Evolutionary conservation across 2,329 filamentous ascomycete species (phyloP).

Genomic region (Thermomyces lanuginosus): DNA sequence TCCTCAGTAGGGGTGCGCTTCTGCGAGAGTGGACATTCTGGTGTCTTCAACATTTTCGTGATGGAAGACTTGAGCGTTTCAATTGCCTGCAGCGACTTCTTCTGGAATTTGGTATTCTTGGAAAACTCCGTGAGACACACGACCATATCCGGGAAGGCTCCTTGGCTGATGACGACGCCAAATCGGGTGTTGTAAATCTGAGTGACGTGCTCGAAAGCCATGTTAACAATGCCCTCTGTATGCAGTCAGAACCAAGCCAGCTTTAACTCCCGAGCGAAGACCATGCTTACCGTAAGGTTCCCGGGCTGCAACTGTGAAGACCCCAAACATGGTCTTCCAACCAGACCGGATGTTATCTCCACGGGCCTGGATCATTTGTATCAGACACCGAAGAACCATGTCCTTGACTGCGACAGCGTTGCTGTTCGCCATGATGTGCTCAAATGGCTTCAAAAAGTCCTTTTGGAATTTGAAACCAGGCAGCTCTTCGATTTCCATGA

Average conservation of each 20-base stretch:
- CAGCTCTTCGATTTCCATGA: constrained; percentile 95
- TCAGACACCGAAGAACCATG: constrained; percentile 86
- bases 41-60: constrained; percentile 84
- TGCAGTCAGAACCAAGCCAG: background rate
- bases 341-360: constrained; percentile 95
- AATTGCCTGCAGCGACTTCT: constrained; percentile 92
- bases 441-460: constrained; percentile 95
- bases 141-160: constrained; percentile 88
- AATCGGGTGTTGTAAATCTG: constrained; percentile 94
- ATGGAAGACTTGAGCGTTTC: constrained; percentile 89
- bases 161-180: constrained; percentile 87
- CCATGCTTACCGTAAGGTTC: constrained; percentile 55
- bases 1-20: constrained; percentile 34
- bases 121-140: constrained; percentile 97
- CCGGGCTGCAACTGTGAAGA: constrained; percentile 86
- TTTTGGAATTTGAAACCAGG: constrained; percentile 99
- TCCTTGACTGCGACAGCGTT: constrained; percentile 88
- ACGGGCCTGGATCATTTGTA: constrained; percentile 96
- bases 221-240: constrained; percentile 77
- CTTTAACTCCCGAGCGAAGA: background rate
- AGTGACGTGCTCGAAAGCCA: constrained; percentile 91
- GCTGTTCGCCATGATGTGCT: constrained; percentile 91
- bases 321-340: constrained; percentile 98
- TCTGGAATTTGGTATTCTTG: constrained; percentile 96
- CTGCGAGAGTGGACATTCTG: constrained; percentile 79